Evolutionary conservation across 2,329 filamentous ascomycete genomes (phyloP).

Genomic region (Zymoseptoria tritici): DNA sequence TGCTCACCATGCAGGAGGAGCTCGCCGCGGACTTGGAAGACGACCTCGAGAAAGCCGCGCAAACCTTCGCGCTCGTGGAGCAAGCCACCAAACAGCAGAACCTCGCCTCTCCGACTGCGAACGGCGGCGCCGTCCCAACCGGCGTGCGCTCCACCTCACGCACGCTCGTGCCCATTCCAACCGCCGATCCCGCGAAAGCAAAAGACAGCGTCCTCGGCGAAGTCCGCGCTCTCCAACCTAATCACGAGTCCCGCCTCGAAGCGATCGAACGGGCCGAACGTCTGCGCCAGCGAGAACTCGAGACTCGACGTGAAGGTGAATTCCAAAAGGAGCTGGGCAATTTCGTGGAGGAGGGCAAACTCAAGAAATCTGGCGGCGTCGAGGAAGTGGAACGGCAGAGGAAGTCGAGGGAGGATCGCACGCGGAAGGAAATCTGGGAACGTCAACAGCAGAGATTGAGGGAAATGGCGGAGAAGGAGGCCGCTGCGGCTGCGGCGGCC

Average conservation of each 20-base stretch:
- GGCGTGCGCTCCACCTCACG: conserved; percentile 30
- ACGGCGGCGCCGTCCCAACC: conserved; percentile 4
- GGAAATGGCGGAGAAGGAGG: conserved; percentile 40
- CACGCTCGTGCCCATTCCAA: conserved; percentile 37
- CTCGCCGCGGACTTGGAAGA: conserved; percentile 86
- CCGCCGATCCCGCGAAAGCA: conserved; percentile 66
- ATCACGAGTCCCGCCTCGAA: conserved; percentile 86
- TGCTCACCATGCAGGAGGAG: conserved; percentile 94
- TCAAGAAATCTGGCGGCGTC: conserved; percentile 93
- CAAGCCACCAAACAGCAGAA: conserved; percentile 96
- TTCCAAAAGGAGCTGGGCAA: conserved; percentile 76
- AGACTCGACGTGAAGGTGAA: conserved; percentile 63
- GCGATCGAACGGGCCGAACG: conserved; percentile 97
- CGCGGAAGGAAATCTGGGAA: conserved; percentile 65
- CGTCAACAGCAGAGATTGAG: conserved; percentile 42
- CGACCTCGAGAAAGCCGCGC: conserved; percentile 86
- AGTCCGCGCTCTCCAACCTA: conserved; percentile 85
- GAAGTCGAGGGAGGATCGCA: conserved; percentile 77
- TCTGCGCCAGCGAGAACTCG: conserved; percentile 79
- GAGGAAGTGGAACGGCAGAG: conserved; percentile 86
- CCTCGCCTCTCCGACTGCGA: conserved; percentile 52
- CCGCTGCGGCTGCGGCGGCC: conserved; percentile 27
- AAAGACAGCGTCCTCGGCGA: conserved; percentile 90
- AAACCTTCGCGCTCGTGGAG: conserved; percentile 91
- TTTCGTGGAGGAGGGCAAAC: conserved; percentile 82